Evolutionary conservation across 805 yeast species (phyloP).

Genomic region (Yarrowia bubula): DNA sequence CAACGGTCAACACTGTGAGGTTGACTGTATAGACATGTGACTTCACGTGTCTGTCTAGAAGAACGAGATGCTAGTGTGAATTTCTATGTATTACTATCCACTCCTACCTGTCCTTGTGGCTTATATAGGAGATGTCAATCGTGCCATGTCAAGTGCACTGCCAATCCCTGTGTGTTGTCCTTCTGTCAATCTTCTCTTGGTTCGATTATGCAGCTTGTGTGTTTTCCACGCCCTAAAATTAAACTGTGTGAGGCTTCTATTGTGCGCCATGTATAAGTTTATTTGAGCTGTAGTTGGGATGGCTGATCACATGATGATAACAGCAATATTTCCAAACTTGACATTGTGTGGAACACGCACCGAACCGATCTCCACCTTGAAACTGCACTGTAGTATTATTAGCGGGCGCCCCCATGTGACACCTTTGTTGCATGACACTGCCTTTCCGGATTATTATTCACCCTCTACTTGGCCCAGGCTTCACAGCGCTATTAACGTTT

Average conservation of each 20-base stretch:
- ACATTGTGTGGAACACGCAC: neutral
- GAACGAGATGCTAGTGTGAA: no score
- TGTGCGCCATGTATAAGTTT: neutral
- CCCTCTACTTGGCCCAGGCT: neutral
- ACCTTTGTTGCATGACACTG: neutral
- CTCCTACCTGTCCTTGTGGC: neutral
- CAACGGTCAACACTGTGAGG: no score
- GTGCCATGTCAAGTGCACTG: neutral
- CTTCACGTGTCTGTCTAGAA: no score
- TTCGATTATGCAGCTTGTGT: neutral
- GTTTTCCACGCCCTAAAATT: neutral
- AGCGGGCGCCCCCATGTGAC: neutral
- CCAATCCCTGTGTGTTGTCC: no score
- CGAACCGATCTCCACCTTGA: neutral
- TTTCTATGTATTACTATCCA: no score
- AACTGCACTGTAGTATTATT: neutral
- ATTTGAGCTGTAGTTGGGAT: neutral
- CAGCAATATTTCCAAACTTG: no score
- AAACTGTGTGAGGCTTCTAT: conserved; percentile 9
- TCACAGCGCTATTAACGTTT: neutral
- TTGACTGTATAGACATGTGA: neutral
- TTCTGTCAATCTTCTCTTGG: neutral
- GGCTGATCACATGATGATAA: neutral
- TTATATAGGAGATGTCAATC: neutral
- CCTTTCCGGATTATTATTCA: neutral